These are phyloP conservation scores for Cladosporium phlei DNA, from an alignment of 2,329 filamentous ascomycete genomes.

Conservation along the genomic window DNA sequence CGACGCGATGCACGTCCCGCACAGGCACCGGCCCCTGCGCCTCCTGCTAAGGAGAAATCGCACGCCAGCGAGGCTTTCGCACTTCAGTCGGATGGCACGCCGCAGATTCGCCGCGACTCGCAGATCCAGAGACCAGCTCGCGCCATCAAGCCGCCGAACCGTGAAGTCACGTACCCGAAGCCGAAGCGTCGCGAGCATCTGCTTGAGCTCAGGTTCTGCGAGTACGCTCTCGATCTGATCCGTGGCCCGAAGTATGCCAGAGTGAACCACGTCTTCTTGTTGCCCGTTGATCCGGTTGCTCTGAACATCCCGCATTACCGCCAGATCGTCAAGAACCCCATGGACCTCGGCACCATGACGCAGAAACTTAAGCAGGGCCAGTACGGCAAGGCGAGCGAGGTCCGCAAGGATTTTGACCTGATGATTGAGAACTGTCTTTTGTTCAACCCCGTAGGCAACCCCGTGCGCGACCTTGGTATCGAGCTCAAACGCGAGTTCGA, in stretches of 20 bases:
- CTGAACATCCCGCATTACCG: conserved; percentile 91
- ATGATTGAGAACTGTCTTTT: conserved; percentile 87
- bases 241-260: conserved; percentile 66
- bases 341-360: conserved; percentile 83
- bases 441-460: conserved; percentile 79
- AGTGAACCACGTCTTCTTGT: conserved; percentile 69
- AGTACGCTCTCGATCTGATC: conserved; percentile 73
- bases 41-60: conserved; percentile 36
- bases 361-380: conserved; percentile 71
- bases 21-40: conserved; percentile 16
- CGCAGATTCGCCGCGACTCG: conserved; percentile 80
- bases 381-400: conserved; percentile 77
- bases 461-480: conserved; percentile 67
- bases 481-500: conserved; percentile 72
- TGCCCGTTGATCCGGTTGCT: conserved; percentile 87
- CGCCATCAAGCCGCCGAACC: conserved; percentile 85
- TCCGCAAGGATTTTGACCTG: conserved; percentile 74
- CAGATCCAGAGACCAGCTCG: conserved; percentile 82
- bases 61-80: conserved; percentile 60
- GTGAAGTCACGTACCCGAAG: conserved; percentile 84
- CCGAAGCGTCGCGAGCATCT: conserved; percentile 88
- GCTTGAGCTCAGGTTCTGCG: conserved; percentile 84
- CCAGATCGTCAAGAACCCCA: conserved; percentile 90
- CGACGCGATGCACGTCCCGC: conserved; percentile 35
- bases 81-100: conserved; percentile 69